These are phyloP conservation scores for Prunus mume DNA, from an alignment of 306 rosid genomes.

Conservation along the genomic window DNA sequence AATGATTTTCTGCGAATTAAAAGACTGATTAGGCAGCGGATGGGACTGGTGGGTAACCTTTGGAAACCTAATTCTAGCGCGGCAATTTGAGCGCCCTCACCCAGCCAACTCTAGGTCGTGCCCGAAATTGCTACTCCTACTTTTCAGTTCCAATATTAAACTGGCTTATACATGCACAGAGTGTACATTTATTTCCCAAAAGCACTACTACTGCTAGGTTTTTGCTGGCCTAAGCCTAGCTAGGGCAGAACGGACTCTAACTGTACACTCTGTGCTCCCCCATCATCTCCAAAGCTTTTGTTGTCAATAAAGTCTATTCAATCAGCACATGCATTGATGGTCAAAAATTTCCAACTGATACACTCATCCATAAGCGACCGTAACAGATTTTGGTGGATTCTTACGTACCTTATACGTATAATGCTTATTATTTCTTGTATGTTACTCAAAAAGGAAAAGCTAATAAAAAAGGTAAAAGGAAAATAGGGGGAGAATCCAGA, in stretches of 20 bases:
- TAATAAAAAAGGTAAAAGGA: not conserved
- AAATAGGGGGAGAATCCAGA: not conserved
- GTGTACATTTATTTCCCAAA: not conserved
- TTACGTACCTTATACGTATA: too few relatives aligned
- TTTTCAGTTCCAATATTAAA: not conserved
- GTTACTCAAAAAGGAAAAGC: not conserved
- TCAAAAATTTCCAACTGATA: not conserved
- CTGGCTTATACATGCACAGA: not conserved
- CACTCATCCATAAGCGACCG: too few relatives aligned
- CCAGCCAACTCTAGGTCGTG: too few relatives aligned
- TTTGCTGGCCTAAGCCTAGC: not conserved
- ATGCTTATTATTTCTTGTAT: too few relatives aligned
- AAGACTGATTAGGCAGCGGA: not conserved
- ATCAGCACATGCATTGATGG: too few relatives aligned
- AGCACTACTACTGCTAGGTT: not conserved
- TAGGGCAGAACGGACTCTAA: not conserved
- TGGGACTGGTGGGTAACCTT: constrained; percentile 11
- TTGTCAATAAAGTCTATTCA: too few relatives aligned
- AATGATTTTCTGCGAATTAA: too few relatives aligned
- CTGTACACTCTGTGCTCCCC: not conserved
- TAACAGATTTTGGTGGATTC: too few relatives aligned
- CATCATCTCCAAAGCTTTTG: not conserved
- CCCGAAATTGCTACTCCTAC: too few relatives aligned
- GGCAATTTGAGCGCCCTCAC: not conserved
- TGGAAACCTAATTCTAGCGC: constrained; percentile 15